phyloP scores from a whole-genome alignment of 2,329 filamentous ascomycete genomes.

The Lojkania enalia region DNA sequence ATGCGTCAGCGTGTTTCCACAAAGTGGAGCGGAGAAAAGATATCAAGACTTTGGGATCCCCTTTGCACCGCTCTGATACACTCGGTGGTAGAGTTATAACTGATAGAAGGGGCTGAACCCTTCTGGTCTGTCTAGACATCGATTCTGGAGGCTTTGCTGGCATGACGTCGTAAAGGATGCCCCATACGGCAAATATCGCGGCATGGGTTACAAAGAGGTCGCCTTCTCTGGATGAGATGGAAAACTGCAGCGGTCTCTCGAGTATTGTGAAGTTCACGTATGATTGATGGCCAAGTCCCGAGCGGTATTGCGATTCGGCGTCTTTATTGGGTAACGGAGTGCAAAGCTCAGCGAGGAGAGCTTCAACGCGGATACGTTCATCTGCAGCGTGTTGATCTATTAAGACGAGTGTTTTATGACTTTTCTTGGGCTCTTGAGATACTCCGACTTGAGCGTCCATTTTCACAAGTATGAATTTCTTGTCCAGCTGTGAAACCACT shows the following conservation, averaged over 20 bases:
- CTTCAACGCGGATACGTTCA: slow-evolving; percentile 80
- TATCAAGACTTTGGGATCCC: slow-evolving; percentile 71
- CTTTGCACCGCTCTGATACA: slow-evolving; percentile 74
- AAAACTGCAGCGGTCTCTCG: slow-evolving; percentile 63
- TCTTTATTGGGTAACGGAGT: slow-evolving; percentile 21
- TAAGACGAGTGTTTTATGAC: slow-evolving; percentile 62
- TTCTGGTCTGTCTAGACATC: slow-evolving; percentile 7
- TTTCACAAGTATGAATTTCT: slow-evolving; percentile 81
- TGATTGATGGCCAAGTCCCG: slow-evolving; percentile 37
- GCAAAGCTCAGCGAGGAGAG: slow-evolving; percentile 65
- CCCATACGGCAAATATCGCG: slow-evolving; percentile 71
- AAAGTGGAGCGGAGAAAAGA: slow-evolving; percentile 74
- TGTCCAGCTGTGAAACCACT: slow-evolving; percentile 81
- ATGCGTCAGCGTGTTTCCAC: slow-evolving; percentile 58
- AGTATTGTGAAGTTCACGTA: slow-evolving; percentile 41
- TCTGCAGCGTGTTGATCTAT: slow-evolving; percentile 96
- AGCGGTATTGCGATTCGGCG: slow-evolving; percentile 23
- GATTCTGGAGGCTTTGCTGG: background rate
- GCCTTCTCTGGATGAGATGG: slow-evolving; percentile 64
- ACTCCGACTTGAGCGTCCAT: slow-evolving; percentile 40
- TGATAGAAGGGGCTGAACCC: slow-evolving; percentile 40
- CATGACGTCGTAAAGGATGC: slow-evolving; percentile 66
- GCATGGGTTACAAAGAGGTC: slow-evolving; percentile 59
- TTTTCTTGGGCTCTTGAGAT: slow-evolving; percentile 1
- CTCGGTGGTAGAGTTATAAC: slow-evolving; percentile 67